Evolutionary conservation across 768 basidiomycete species (phyloP), one percentile per base, ranked within the genome.

Genomic region (Rhodocollybia butyracea): DNA sequence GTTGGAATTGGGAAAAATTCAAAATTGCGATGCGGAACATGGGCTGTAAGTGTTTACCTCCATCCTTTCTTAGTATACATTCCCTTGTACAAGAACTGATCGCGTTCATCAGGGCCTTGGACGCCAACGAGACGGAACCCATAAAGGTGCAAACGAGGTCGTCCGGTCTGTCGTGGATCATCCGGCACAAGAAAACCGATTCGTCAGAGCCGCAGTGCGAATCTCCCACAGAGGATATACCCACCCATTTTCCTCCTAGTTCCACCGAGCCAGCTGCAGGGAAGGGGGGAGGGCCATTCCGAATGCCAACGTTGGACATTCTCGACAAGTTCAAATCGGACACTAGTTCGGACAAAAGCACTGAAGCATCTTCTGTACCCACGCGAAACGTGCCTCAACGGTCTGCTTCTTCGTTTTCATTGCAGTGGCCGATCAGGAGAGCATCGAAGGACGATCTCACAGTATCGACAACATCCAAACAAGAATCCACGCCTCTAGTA

Each of bases 1-100:
- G 82, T 47, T 91, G 89, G 89, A 85, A 79, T 58, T 91, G 89
- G 89, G 88, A 89, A 73, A 88, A 83, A 61, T 91, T 86, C 73
- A 84, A 79, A 70, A 75, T 87, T 51, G 89, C 89, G 3, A 85
- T 91, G 82, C 72, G 77, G 56, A 91, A 83, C 67, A 88, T 91
- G 87, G 86, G 88, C 42, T 91, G 89, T 91, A 62, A 67, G 89
- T 78, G 46, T 30, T 12, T 7, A 2, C 55, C 46, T 30, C 29
- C 15, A n/a, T 5, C 3, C n/a, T 4, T 32, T 12, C 17, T 31
- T 29, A 32, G n/a, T 10, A 5, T 19, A 17, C 13, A 34, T 48
- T 8, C 4, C n/a, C n/a, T n/a, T n/a, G n/a, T n/a, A n/a, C 32
- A 15, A 48, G 17, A 6, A 17, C 26, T 56, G 48, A 46, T 27